A percentile compares a stretch with the other conserved stretches of the same genome.
Evolutionary conservation across 2,329 filamentous ascomycete genomes (phyloP).

Genomic region (Xylaria sp.): DNA sequence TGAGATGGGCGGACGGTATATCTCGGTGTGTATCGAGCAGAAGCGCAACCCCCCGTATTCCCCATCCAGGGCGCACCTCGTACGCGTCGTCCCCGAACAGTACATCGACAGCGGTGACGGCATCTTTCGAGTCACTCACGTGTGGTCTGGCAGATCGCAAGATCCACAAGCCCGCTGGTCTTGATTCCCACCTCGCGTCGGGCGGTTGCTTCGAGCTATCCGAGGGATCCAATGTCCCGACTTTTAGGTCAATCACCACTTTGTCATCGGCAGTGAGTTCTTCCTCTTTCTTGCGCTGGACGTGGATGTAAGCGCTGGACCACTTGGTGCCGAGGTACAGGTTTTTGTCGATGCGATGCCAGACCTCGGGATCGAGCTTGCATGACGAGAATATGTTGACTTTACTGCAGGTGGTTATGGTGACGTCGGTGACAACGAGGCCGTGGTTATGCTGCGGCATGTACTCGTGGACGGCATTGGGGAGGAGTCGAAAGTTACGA

Average conservation of each 20-base stretch:
- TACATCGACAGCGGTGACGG: slow-evolving; percentile 84
- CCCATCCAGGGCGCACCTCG: slow-evolving; percentile 88
- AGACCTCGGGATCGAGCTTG: slow-evolving; percentile 74
- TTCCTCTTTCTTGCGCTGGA: slow-evolving; percentile 87
- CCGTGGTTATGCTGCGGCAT: slow-evolving; percentile 88
- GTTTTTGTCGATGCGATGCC: slow-evolving; percentile 91
- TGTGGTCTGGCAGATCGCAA: slow-evolving; percentile 77
- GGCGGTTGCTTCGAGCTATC: slow-evolving; percentile 65
- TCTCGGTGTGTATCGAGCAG: slow-evolving; percentile 73
- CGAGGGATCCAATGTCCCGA: slow-evolving; percentile 77
- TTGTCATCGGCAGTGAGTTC: slow-evolving; percentile 79
- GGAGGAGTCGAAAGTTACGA: slow-evolving; percentile 87
- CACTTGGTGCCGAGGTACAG: slow-evolving; percentile 81
- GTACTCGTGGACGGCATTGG: slow-evolving; percentile 85
- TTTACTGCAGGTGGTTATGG: slow-evolving; percentile 78
- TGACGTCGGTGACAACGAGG: slow-evolving; percentile 86
- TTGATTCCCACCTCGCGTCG: slow-evolving; percentile 78
- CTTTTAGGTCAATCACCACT: slow-evolving; percentile 81
- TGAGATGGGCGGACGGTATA: slow-evolving; percentile 77
- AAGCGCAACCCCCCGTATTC: slow-evolving; percentile 78
- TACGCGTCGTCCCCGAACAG: slow-evolving; percentile 92
- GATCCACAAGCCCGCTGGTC: slow-evolving; percentile 84
- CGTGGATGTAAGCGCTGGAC: slow-evolving; percentile 81
- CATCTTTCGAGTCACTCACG: slow-evolving; percentile 77
- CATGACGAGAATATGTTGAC: slow-evolving; percentile 81